phyloP scores from a whole-genome alignment of 2,329 filamentous ascomycete species.

The Dactylonectria macrodidyma region DNA sequence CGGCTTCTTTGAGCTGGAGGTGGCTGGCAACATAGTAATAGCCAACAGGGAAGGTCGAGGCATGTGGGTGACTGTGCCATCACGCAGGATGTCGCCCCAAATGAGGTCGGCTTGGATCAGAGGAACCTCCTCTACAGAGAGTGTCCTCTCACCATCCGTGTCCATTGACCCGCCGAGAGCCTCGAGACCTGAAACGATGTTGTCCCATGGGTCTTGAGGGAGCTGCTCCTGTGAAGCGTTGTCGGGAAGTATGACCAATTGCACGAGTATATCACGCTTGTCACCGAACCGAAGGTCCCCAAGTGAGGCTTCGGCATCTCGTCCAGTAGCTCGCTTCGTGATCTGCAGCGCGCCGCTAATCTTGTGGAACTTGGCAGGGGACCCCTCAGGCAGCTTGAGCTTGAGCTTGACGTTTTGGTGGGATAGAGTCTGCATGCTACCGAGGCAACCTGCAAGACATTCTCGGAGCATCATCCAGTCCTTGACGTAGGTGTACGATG shows the following conservation, averaged over 20 bases:
- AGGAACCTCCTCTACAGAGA: constrained; percentile 94
- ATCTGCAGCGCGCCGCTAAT: constrained; percentile 97
- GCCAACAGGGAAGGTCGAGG: constrained; percentile 91
- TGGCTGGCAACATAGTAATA: constrained; percentile 92
- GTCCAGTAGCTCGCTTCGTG: constrained; percentile 94
- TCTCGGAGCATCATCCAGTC: constrained; percentile 99
- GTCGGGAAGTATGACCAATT: constrained; percentile 92
- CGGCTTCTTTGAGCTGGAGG: constrained; percentile 74
- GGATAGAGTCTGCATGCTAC: constrained; percentile 92
- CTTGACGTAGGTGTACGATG: constrained; percentile 97
- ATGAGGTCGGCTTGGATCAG: constrained; percentile 94
- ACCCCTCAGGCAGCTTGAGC: constrained; percentile 93
- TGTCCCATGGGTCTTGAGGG: constrained; percentile 96
- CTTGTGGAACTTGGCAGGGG: constrained; percentile 98
- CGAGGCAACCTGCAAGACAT: constrained; percentile 93
- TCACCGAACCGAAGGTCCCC: constrained; percentile 96
- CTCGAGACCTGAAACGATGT: constrained; percentile 94
- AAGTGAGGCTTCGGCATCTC: constrained; percentile 92
- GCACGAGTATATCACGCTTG: constrained; percentile 93
- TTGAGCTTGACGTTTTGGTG: constrained; percentile 98
- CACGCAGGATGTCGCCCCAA: constrained; percentile 93
- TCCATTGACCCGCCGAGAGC: constrained; percentile 91
- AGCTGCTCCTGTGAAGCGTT: constrained; percentile 85
- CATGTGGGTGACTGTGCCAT: constrained; percentile 88
- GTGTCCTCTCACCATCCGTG: constrained; percentile 84